Evolutionary conservation across 2,329 filamentous ascomycete genomes (phyloP).

Genomic region (Daldinia sp.): DNA sequence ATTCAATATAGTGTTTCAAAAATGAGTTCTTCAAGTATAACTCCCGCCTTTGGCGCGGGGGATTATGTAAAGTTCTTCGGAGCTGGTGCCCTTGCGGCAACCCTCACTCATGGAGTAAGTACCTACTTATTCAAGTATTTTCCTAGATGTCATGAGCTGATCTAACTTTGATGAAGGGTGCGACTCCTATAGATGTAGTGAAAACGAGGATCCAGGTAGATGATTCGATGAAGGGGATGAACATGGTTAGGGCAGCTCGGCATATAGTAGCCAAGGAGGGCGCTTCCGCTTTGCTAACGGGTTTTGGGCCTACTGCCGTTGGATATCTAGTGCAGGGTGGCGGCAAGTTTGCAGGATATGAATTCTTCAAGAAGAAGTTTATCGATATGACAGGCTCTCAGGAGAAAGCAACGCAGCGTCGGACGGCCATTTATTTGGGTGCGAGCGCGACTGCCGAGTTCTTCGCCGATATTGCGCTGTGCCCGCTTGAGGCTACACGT

Average conservation of each 20-base stretch:
- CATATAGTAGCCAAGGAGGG: slow-evolving; percentile 85
- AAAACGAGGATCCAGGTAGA: slow-evolving; percentile 94
- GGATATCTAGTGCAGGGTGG: slow-evolving; percentile 92
- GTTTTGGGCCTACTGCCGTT: slow-evolving; percentile 85
- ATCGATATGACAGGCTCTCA: slow-evolving; percentile 74
- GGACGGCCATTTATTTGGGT: slow-evolving; percentile 76
- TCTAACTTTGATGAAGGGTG: slow-evolving; percentile 55
- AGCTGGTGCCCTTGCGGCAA: slow-evolving; percentile 65
- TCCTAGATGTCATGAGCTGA: neutral
- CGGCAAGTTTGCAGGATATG: slow-evolving; percentile 92
- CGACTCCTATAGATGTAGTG: slow-evolving; percentile 74
- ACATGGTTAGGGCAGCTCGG: slow-evolving; percentile 82
- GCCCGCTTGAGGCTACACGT: slow-evolving; percentile 87
- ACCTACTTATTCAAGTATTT: neutral
- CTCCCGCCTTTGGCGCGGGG: slow-evolving; percentile 55
- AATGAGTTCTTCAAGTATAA: slow-evolving; percentile 45
- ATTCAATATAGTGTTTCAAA: neutral
- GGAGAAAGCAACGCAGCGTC: slow-evolving; percentile 58
- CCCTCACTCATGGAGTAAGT: slow-evolving; percentile 63
- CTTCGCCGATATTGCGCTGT: slow-evolving; percentile 84
- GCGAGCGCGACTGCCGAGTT: slow-evolving; percentile 77
- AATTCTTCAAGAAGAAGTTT: slow-evolving; percentile 92
- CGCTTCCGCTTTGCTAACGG: slow-evolving; percentile 81
- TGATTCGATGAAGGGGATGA: slow-evolving; percentile 84
- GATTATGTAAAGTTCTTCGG: slow-evolving; percentile 67